Conservation (phyloP, 2,329 filamentous ascomycete genomes). For the Thielaviopsis populi region DNA sequence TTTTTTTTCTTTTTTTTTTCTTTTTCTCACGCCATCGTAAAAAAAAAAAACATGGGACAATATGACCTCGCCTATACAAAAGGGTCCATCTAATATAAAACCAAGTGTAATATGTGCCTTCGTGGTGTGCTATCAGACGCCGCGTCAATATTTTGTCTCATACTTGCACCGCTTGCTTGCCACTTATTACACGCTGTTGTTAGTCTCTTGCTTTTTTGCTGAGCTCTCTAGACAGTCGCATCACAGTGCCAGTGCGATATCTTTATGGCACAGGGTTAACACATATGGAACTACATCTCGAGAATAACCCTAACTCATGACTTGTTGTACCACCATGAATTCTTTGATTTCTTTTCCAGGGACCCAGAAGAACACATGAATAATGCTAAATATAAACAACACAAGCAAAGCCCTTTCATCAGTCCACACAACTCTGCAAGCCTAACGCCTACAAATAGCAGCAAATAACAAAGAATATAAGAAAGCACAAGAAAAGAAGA, state of each 20-base stretch:
- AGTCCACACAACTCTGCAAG: constrained; percentile 1
- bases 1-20: background rate
- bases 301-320: no score
- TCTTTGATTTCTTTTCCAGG: background rate
- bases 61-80: background rate
- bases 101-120: background rate
- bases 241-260: no score
- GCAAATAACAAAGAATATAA: background rate
- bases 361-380: background rate
- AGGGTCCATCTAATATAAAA: background rate
- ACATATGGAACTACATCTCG: no score
- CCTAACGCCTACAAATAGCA: background rate
- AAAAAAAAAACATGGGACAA: background rate
- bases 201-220: no score
- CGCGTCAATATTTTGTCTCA: no score
- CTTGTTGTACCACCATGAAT: no score
- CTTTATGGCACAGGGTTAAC: no score
- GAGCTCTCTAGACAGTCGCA: no score
- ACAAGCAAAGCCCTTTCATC: background rate
- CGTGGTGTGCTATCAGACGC: background rate
- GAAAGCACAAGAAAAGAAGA: background rate
- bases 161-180: no score
- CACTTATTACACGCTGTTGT: no score
- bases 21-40: background rate
- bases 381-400: background rate